Conservation (phyloP, 495 filamentous ascomycete species). For the Xylaria castorea region DNA sequence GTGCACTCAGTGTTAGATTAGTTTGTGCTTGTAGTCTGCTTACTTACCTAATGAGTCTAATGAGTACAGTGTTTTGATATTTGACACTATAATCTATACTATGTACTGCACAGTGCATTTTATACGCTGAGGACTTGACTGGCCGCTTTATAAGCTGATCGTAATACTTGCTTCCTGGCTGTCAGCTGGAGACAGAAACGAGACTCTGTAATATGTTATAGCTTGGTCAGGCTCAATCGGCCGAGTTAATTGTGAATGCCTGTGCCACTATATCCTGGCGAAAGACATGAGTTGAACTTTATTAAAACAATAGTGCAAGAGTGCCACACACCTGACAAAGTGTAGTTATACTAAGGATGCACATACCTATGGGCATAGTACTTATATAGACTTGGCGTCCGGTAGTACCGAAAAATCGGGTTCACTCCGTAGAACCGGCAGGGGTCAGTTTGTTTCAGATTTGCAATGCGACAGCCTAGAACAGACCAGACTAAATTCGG, state of each 20-base stretch:
- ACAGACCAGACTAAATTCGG: slow-evolving; percentile 1
- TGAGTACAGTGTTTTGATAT: not conserved
- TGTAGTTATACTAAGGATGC: too few relatives aligned
- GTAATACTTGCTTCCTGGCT: not conserved
- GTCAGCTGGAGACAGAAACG: not conserved
- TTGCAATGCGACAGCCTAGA: not conserved
- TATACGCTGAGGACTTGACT: not conserved
- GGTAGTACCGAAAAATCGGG: slow-evolving; percentile 17
- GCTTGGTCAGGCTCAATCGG: not conserved
- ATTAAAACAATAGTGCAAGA: not conserved
- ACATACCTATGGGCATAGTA: too few relatives aligned
- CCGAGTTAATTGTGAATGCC: not conserved
- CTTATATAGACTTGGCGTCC: not conserved
- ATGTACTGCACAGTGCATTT: not conserved
- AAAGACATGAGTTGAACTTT: not conserved
- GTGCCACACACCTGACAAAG: not conserved
- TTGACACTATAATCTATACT: too few relatives aligned
- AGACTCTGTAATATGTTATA: not conserved
- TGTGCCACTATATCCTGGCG: not conserved
- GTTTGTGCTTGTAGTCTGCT: too few relatives aligned
- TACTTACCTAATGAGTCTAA: too few relatives aligned
- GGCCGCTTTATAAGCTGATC: not conserved
- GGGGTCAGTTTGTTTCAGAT: slow-evolving; percentile 17
- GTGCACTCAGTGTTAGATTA: too few relatives aligned
- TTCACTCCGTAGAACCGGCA: not conserved